Base-by-base conservation (phyloP, 305 asterid species). In the Fraxinus nigra region DNA sequence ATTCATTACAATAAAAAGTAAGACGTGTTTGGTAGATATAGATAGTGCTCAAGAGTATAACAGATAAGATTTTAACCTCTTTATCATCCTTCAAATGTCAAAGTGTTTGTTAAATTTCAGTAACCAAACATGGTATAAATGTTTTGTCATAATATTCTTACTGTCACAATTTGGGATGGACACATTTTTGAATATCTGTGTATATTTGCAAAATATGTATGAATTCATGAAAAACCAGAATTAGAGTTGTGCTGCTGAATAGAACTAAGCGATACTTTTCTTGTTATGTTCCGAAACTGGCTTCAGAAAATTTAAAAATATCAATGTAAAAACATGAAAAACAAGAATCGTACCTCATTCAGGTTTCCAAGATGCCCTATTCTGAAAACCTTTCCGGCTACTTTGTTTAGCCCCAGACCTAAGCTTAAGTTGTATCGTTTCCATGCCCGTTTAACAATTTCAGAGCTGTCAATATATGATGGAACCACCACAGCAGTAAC, bases 341-440 rank as follows among this genome's bases (percentile, higher is more conserved):
- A 28, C 38, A 14, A 69, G 75, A 69, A 10, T 61, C 7, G 1
- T 81, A 89, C 92, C 90, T 89, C 90, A 22, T 89, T 89, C 75
- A 89, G 87, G 85, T 87, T 92, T 79, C 99, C 98, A 82, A 95
- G 98, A 91, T 95, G 98, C 14, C 99, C 99, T 86, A 95, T 95
- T 86, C 98, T 88, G 91, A 95, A 95, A 83, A 94, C 99, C 85
- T 94, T 95, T 28, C 99, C 98, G 51, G 99, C 97, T 7, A 95
- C 93, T 87, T 95, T 95, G 92, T 95, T 95, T 70, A 95, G 94
- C 24, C 98, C 99, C 3, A 95, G 93, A 79, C 99, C 99, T 79
- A 95, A 90, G 94, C 98, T 94, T 28, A 95, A 84, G 93, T 95
- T 95, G 94, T 94, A 95, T 75, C 97, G 90, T 86, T 94, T 91